Base-by-base conservation (phyloP, 23 red algal genomes). In the Gracilaria gracilis region DNA sequence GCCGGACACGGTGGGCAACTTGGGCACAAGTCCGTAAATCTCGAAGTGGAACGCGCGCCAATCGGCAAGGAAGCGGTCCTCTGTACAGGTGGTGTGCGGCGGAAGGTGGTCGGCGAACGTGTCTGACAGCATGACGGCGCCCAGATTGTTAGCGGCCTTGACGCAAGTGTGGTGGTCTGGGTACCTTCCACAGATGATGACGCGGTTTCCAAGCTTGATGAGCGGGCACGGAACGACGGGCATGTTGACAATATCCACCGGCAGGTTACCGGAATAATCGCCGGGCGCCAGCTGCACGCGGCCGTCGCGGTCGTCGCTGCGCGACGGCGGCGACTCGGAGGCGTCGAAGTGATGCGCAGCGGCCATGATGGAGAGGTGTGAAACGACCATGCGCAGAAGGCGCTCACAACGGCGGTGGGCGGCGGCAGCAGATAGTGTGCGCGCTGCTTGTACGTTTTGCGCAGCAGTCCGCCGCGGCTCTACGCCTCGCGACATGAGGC, bases 1-100 rank as follows among this genome's bases (percentile, higher is more conserved):
- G 51, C 93, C 93, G 7, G 67, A 80, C 15, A 95, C 57, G 42
- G 85, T 90, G 2, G 93, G 93, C 67, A 95, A 49, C 72, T 91
- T 95, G 35, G 85, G 80, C 36, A 62, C 79, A 37, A 62, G 54
- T 9, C 79, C 54, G 34, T 82, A 62, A 11, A 65, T 65, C 27
- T 65, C 58, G 33, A 37, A 32, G 20, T 82, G 79, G 64, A 82
- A 59, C 21, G 79, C 79, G 29, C 54, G 57, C 53, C 79, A 82
- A 47, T 82, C 79, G 3, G 58, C 54, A 1, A 82, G 12, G 58
- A 82, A 82, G 8, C 72, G 38, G 1, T 77, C 72, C 46, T 51
- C 46, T 0, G 42, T 46, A 23, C 40, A 31, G 8, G 4, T 49
- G 3, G 72, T 51, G 9, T 46, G 23, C 40, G 72, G 72, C 31